phyloP scores from a whole-genome alignment of 495 filamentous ascomycete species.

The Astrothelium macrocarpum region DNA sequence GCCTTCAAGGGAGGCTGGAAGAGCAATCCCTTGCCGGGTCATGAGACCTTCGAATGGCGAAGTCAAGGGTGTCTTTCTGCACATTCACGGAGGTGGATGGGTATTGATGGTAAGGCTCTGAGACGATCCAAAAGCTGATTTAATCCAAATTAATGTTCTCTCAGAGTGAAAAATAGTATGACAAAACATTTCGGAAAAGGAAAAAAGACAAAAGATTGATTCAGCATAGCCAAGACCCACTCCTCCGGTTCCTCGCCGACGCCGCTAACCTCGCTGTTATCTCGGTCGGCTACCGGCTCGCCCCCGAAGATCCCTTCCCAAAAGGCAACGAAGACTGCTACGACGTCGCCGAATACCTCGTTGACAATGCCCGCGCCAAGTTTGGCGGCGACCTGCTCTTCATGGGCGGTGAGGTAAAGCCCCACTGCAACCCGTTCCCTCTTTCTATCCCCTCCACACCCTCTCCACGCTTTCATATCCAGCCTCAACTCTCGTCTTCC shows the following conservation, averaged over 20 bases:
- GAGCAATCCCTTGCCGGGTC: slow-evolving; percentile 41
- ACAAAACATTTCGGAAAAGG: background rate
- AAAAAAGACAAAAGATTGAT: background rate
- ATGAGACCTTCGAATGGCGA: slow-evolving; percentile 37
- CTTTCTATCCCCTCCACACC: background rate
- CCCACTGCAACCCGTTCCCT: no score
- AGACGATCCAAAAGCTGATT: background rate
- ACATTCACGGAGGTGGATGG: slow-evolving; percentile 48
- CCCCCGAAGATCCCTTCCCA: slow-evolving; percentile 50
- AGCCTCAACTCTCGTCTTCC: background rate
- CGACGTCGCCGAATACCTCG: slow-evolving; percentile 44
- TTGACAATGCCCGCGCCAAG: slow-evolving; percentile 36
- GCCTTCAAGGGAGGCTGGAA: slow-evolving; percentile 40
- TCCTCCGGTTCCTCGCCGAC: slow-evolving; percentile 37
- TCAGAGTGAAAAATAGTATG: slow-evolving; percentile 3
- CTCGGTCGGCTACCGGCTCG: slow-evolving; percentile 50
- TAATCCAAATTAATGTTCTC: background rate
- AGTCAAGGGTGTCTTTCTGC: slow-evolving; percentile 39
- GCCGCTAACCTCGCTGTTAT: slow-evolving; percentile 36
- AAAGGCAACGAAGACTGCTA: slow-evolving; percentile 43
- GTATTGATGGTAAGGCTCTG: background rate
- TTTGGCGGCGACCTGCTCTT: slow-evolving; percentile 37
- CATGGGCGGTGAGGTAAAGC: slow-evolving; percentile 30
- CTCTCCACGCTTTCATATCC: background rate
- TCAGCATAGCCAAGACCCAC: slow-evolving; percentile 30